Conservation (phyloP, 805 yeast species). For the Yarrowia osloensis region DNA sequence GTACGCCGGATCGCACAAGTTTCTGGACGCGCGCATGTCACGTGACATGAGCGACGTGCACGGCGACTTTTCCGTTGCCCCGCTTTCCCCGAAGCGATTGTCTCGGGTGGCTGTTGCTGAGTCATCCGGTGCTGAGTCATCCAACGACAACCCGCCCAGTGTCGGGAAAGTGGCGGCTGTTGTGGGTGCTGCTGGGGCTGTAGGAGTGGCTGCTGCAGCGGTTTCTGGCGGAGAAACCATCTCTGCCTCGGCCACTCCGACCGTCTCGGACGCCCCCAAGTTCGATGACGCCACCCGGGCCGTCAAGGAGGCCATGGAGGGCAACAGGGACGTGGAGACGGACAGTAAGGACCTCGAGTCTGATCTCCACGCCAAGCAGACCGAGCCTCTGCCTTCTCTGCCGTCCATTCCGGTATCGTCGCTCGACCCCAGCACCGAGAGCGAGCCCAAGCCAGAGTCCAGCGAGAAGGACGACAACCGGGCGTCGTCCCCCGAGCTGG, state of each 20-base stretch:
- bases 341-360: too few species aligned
- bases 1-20: constrained; percentile 19
- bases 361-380: neutral
- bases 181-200: neutral
- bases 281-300: neutral
- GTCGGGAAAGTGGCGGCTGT: neutral
- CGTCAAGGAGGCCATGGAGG: neutral
- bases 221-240: neutral
- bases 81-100: neutral
- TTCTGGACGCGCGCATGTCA: constrained; percentile 1
- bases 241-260: neutral
- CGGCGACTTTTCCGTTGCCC: neutral
- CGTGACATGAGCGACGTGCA: neutral
- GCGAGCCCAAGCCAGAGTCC: neutral
- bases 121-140: neutral
- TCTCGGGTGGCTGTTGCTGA: neutral
- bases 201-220: neutral
- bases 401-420: neutral
- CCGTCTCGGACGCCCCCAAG: neutral
- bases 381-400: neutral
- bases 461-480: neutral
- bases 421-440: neutral
- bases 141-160: neutral
- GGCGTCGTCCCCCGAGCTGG: neutral
- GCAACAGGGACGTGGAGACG: neutral